These are phyloP conservation scores for Fusarium sambucinum DNA, from an alignment of 2,329 filamentous ascomycete genomes.

Conservation along the genomic window DNA sequence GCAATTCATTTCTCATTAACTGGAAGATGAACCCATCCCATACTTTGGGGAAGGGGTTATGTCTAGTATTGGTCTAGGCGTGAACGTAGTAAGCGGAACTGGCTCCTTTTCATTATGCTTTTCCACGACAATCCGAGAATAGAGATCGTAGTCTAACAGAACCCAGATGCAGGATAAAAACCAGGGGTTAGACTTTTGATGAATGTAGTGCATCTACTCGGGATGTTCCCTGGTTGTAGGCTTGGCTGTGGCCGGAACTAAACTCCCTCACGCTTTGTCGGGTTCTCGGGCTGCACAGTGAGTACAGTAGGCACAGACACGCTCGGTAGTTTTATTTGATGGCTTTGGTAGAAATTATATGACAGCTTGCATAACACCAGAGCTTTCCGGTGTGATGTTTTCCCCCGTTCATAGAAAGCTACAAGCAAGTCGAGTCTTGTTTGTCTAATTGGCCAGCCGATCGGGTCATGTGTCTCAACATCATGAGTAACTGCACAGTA, in stretches of 20 bases:
- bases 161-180: conserved; percentile 17
- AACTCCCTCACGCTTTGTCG: neutral
- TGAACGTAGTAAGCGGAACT: conserved; percentile 1
- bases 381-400: neutral
- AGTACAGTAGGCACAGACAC: conserved; percentile 11
- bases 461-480: neutral
- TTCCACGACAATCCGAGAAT: conserved; percentile 40
- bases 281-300: conserved; percentile 16
- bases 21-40: neutral
- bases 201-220: neutral
- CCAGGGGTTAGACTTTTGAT: conserved; percentile 15
- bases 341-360: neutral
- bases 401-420: neutral
- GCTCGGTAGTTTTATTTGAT: neutral
- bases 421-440: too few relatives aligned
- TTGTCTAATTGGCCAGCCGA: neutral
- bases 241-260: neutral
- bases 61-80: neutral
- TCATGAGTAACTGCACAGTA: neutral
- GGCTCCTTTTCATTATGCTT: conserved; percentile 20
- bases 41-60: neutral
- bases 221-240: conserved; percentile 8
- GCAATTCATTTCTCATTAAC: neutral
- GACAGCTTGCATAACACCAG: neutral
- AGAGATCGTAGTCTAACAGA: conserved; percentile 23